These are phyloP conservation scores for Cyclotella sp. DNA, from an alignment of 108 stramenopile species.

Conservation along the genomic window DNA sequence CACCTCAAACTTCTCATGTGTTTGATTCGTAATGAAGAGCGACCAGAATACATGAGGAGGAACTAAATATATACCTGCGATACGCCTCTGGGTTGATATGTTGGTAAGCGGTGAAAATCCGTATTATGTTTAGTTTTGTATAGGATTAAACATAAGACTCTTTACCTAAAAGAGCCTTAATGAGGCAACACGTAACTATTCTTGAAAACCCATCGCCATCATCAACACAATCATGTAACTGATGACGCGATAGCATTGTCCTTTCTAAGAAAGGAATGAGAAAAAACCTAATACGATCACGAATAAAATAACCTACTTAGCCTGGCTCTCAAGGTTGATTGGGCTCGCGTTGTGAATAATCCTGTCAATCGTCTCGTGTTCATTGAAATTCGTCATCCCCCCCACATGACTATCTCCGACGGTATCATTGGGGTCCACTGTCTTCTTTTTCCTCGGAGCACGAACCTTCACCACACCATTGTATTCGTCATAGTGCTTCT, in stretches of 20 bases:
- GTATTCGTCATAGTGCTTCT: slow-evolving; percentile 83
- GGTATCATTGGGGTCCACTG: not conserved
- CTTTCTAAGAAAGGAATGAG: too few relatives aligned
- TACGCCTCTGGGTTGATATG: too few relatives aligned
- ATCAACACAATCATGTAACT: not conserved
- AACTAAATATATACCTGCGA: too few relatives aligned
- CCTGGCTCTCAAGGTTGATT: slow-evolving; percentile 5
- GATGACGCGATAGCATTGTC: not conserved
- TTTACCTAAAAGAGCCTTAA: slow-evolving; percentile 6
- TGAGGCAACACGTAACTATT: not conserved
- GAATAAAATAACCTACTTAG: not conserved
- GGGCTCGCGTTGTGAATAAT: slow-evolving; percentile 32
- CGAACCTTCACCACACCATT: slow-evolving; percentile 36
- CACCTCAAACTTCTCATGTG: too few relatives aligned
- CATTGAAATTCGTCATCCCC: slow-evolving; percentile 41
- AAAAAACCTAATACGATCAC: too few relatives aligned
- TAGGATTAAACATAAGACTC: too few relatives aligned
- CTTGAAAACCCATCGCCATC: not conserved
- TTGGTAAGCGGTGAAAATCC: too few relatives aligned
- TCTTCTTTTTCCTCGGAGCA: slow-evolving; percentile 15
- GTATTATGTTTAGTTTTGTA: too few relatives aligned
- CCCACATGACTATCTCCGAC: slow-evolving; percentile 20
- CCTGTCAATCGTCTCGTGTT: slow-evolving; percentile 30
- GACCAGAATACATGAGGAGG: too few relatives aligned
- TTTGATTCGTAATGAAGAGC: too few relatives aligned